A percentile compares a stretch with the other conserved stretches of the same genome.
Conservation (phyloP, 2,329 filamentous ascomycete genomes). For the Biscogniauxia sp. region DNA sequence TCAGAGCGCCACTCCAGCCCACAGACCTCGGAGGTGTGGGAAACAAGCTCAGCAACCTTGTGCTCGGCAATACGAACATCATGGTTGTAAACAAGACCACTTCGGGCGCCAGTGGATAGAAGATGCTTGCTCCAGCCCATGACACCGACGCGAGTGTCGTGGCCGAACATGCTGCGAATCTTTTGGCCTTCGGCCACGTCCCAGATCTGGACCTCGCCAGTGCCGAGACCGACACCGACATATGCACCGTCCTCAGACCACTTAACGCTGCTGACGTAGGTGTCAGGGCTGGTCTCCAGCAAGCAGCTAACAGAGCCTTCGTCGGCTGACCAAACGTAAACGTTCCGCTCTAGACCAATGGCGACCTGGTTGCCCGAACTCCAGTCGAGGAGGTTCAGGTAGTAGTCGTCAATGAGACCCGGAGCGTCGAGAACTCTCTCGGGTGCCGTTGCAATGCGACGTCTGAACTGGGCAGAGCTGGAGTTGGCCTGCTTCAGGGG, state of each 20-base stretch:
- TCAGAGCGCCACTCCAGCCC: conserved; percentile 97
- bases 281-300: conserved; percentile 83
- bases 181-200: conserved; percentile 93
- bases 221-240: conserved; percentile 89
- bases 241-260: conserved; percentile 98
- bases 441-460: conserved; percentile 89
- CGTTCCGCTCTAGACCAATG: conserved; percentile 92
- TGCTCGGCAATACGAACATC: conserved; percentile 96
- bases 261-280: conserved; percentile 96
- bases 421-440: conserved; percentile 96
- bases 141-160: conserved; percentile 92
- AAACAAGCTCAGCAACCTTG: conserved; percentile 96
- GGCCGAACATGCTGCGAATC: conserved; percentile 97
- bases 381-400: conserved; percentile 98
- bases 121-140: conserved; percentile 99
- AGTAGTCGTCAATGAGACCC: conserved; percentile 96
- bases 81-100: conserved; percentile 95
- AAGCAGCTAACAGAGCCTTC: conserved; percentile 86
- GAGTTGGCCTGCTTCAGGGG: conserved; percentile 77
- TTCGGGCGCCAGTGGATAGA: conserved; percentile 90
- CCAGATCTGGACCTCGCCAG: conserved; percentile 98
- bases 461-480: conserved; percentile 79
- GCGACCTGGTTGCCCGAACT: conserved; percentile 97
- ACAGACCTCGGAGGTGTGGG: conserved; percentile 96
- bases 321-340: conserved; percentile 98